These are phyloP conservation scores for Rhytidiadelphus loreus DNA, from an alignment of 225 moss, liverwort and hornwort species.

Conservation along the genomic window DNA sequence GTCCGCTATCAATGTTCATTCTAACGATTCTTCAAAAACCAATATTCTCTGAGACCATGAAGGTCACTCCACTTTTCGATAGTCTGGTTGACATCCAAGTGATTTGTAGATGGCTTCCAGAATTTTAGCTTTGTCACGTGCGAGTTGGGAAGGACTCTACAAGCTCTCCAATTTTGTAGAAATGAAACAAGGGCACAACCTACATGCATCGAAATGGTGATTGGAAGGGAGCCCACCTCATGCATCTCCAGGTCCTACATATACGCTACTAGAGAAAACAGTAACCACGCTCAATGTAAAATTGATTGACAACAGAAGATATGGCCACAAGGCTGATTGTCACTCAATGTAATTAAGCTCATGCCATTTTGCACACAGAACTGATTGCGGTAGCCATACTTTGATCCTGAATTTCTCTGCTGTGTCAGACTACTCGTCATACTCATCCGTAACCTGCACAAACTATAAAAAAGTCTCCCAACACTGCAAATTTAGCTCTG, in stretches of 20 bases:
- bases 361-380: not conserved
- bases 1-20: not conserved
- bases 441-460: conserved; percentile 75
- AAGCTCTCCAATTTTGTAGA: conserved; percentile 77
- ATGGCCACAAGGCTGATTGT: not conserved
- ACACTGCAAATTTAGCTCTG: not conserved
- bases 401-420: conserved; percentile 63
- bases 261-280: not conserved
- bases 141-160: conserved; percentile 68
- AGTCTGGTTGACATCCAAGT: conserved; percentile 36
- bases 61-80: conserved; percentile 35
- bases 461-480: not conserved
- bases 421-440: conserved; percentile 75
- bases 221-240: not conserved
- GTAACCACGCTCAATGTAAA: not conserved
- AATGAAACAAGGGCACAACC: conserved; percentile 85
- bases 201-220: not conserved
- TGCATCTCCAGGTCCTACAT: not conserved
- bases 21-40: not conserved
- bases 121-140: conserved; percentile 53
- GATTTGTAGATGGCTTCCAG: conserved; percentile 55
- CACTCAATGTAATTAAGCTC: not conserved
- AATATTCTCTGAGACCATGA: not conserved
- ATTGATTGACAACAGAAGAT: not conserved
- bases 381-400: conserved; percentile 18